Evolutionary conservation across 2,329 filamentous ascomycete genomes (phyloP).

Genomic region (Claviceps purpurea): DNA sequence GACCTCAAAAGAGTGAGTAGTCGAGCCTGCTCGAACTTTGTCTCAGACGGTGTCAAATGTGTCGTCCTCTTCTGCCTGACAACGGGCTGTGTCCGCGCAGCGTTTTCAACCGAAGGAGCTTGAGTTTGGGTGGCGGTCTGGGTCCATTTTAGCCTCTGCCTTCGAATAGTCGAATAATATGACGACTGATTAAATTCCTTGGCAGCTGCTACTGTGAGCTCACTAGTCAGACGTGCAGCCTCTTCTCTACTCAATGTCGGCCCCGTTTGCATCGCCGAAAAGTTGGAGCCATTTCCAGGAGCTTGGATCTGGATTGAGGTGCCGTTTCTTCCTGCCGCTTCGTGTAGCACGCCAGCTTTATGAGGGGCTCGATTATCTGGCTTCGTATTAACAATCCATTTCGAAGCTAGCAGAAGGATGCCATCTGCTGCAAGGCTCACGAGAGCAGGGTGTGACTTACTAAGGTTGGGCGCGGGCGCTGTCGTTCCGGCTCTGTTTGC

Average conservation of each 20-base stretch:
- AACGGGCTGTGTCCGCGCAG: neutral
- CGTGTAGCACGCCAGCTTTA: conserved; percentile 7
- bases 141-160: conserved; percentile 3
- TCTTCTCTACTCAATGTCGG: conserved; percentile 35
- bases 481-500: neutral
- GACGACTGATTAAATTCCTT: conserved; percentile 39
- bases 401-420: neutral
- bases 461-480: neutral
- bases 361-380: neutral
- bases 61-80: conserved; percentile 4
- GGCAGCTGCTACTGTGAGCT: conserved; percentile 45
- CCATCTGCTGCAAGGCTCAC: neutral
- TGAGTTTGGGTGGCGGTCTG: neutral
- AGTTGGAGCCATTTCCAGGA: conserved; percentile 44
- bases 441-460: neutral
- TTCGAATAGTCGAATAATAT: conserved; percentile 33
- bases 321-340: conserved; percentile 34
- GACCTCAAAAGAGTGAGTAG: conserved; percentile 42
- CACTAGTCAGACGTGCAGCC: conserved; percentile 47
- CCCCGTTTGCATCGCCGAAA: conserved; percentile 50
- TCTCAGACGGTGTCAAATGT: conserved; percentile 26
- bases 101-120: neutral
- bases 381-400: neutral
- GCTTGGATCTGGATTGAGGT: conserved; percentile 50
- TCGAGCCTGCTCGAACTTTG: conserved; percentile 46